Base-by-base conservation (phyloP, 2,329 filamentous ascomycete species). In the Aspergillus jensenii region DNA sequence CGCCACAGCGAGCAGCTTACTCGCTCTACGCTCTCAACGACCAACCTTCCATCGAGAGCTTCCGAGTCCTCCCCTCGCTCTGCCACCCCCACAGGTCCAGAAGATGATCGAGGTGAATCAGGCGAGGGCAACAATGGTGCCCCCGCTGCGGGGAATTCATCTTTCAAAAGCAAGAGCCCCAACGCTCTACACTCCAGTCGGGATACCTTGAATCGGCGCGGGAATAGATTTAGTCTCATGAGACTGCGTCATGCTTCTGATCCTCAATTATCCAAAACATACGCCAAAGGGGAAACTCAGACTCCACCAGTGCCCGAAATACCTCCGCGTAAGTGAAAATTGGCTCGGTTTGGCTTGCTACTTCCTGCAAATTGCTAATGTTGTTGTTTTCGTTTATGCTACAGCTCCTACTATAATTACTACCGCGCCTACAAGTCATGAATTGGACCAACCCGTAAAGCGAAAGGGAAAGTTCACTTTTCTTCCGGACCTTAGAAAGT, bases 191-290 rank as follows among this genome's bases (percentile, higher is more conserved):
- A 61, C 31, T 59, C 66, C 14, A 56, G 61, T 3, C 63, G 55
- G 4, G 67, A 68, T 21, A 59, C 64, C 41, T 62, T 71, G 25
- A 68, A 62, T 50, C 55, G 66, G 61, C 69, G 69, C 57, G 69
- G 73, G 45, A 76, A 82, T 64, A 79, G 84, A 56, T 87, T 88
- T 73, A 87, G 82, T 68, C 74, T 96, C 74, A 80, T 96, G 77
- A 88, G 89, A 70, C 92, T 95, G 73, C 90, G 92, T 68, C 93
- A 96, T 83, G 93, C 91, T 61, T 97, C 93, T 8, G 93, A 98
- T 77, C 90, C 92, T 51, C 92, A 97, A 74, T 78, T 98, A 60
- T 91, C 91, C 11, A 80, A 87, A 71, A 88, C 89, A 52, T 92
- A 88, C 72, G 67, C 87, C 81, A 66, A 80, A 84, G 69, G 86